phyloP scores from a whole-genome alignment of 106 monocot genomes.

The Ottelia alismoides region DNA sequence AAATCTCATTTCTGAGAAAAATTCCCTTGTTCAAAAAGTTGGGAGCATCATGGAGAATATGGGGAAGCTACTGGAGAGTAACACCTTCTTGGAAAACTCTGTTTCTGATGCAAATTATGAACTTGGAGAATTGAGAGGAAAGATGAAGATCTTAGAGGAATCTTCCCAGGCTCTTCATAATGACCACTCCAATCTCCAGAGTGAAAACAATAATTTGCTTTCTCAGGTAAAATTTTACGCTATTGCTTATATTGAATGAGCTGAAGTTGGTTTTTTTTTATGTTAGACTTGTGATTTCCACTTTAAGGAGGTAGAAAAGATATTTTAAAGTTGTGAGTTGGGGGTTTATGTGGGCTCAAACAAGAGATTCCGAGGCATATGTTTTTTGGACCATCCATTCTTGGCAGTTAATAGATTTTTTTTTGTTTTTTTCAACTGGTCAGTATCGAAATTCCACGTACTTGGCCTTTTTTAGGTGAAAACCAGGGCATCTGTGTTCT shows the following conservation, averaged over 20 bases:
- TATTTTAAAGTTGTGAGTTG: neutral
- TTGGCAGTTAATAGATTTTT: too few relatives aligned
- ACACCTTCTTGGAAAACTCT: conserved; percentile 48
- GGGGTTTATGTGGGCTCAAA: neutral
- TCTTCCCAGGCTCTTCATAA: conserved; percentile 32
- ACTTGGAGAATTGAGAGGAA: conserved; percentile 45
- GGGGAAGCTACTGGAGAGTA: conserved; percentile 43
- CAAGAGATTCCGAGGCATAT: too few relatives aligned
- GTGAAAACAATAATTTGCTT: conserved; percentile 44
- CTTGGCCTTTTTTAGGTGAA: too few relatives aligned
- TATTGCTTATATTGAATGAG: too few relatives aligned
- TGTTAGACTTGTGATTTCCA: too few relatives aligned
- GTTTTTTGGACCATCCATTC: too few relatives aligned
- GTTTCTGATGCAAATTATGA: conserved; percentile 50
- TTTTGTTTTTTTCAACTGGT: too few relatives aligned
- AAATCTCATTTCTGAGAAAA: conserved; percentile 25
- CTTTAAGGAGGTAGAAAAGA: neutral
- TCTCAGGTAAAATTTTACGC: conserved; percentile 38
- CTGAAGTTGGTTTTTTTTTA: too few relatives aligned
- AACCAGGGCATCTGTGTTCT: too few relatives aligned
- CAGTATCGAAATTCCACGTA: too few relatives aligned
- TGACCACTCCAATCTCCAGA: conserved; percentile 48
- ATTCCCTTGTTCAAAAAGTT: conserved; percentile 25
- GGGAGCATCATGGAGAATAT: conserved; percentile 26
- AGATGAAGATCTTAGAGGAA: conserved; percentile 45